Evolutionary conservation across 148 eudicot species (phyloP), one percentile per base, ranked within the genome.

Genomic region (Rhododendron ferrugineum): DNA sequence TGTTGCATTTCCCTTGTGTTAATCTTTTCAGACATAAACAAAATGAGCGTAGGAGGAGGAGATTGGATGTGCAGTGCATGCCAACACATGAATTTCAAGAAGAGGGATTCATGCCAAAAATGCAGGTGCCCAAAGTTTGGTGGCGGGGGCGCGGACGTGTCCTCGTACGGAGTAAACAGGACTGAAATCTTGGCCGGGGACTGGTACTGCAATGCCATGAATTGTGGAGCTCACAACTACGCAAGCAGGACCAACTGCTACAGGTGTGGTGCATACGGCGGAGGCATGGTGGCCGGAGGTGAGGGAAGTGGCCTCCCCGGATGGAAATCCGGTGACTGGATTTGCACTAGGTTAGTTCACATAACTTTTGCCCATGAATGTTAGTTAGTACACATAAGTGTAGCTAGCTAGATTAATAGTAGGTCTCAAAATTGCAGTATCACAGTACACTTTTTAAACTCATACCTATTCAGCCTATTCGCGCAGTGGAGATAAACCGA

Each of bases 21-120:
- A 18, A 56, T 50, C 23, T 62, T 60, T 79, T 83, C 62, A 79
- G 81, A 75, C 34, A 74, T 52, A 72, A 18, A 58, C 26, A 80
- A 40, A 88, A 96, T 91, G 94, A 94, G 92, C 89, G 89, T 68
- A 28, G 74, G 92, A 81, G 83, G 80, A 20, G 98, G 98, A 84
- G 98, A 96, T 72, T 96, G 98, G 98, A 94, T 96, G 93, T 96
- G 98, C 78, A 90, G 90, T 75, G 90, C 93, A 84, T 96, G 98
- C 94, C 96, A 93, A 30, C 92, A 94, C 85, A 40, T 92, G 82
- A 96, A 96, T 85, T 94, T 96, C 93, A 93, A 93, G 90, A 96
- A 89, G 86, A 84, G 98, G 18, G 98, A 96, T 0, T 3, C 85
- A 1, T 96, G 98, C 88, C 96, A 96, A 81, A 76, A 87, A 74